These are phyloP conservation scores for Brassica carinata DNA, from an alignment of 345 rosid genomes.

Conservation along the genomic window DNA sequence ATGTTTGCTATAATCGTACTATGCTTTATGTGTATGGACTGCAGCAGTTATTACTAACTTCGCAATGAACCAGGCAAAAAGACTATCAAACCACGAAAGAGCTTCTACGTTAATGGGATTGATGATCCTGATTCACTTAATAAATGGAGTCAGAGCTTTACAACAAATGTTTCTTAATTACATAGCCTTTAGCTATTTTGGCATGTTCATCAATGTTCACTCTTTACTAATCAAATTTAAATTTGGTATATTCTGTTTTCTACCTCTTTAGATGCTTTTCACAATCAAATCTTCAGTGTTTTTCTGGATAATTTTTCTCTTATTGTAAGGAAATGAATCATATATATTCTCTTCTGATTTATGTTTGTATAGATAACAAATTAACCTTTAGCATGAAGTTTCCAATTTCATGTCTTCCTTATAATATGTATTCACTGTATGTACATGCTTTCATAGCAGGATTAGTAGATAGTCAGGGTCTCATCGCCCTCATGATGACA, in stretches of 20 bases:
- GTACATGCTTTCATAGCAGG: neutral
- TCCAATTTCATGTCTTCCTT: neutral
- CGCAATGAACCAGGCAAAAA: neutral
- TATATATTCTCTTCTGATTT: neutral
- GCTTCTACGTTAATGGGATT: neutral
- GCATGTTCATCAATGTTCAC: neutral
- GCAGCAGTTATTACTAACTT: neutral
- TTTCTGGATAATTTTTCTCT: too few relatives aligned
- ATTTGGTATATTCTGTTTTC: neutral
- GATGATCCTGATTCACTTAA: neutral
- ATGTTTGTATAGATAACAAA: neutral
- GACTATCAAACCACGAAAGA: neutral
- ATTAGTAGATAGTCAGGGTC: conserved; percentile 54
- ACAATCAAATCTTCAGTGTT: neutral
- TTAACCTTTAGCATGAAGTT: neutral
- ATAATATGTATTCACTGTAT: neutral
- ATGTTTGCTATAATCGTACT: neutral
- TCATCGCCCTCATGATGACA: conserved; percentile 45
- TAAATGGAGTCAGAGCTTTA: neutral
- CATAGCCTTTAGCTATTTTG: neutral
- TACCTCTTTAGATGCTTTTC: neutral
- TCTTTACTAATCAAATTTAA: neutral
- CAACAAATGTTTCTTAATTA: neutral
- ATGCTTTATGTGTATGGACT: neutral
- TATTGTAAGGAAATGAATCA: too few relatives aligned